phyloP scores from a whole-genome alignment of 129 eudicot genomes.

The Flaveria robusta region DNA sequence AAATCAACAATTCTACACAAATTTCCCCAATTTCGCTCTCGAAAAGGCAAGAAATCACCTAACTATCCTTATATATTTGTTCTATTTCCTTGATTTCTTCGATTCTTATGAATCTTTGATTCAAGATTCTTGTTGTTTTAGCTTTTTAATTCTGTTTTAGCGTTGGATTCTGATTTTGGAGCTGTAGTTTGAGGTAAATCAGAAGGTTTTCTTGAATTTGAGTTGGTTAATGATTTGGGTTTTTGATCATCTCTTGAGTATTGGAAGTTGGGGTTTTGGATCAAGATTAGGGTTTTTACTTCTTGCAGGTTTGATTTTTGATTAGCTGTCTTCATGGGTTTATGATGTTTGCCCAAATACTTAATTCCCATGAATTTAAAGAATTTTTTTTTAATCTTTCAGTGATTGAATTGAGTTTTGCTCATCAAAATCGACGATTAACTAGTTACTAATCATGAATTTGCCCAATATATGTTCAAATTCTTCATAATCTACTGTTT shows the following conservation, averaged over 20 bases:
- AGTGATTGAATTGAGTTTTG: neutral
- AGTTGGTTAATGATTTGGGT: conserved; percentile 5
- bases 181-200: conserved; percentile 29
- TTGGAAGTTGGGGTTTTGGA: conserved; percentile 4
- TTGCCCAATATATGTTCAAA: no score
- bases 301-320: conserved; percentile 20
- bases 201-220: neutral
- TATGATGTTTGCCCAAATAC: conserved; percentile 8
- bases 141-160: neutral
- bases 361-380: conserved; percentile 17
- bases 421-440: conserved; percentile 4
- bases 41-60: conserved; percentile 37
- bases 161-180: conserved; percentile 20
- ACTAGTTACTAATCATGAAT: neutral
- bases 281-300: conserved; percentile 26
- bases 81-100: conserved; percentile 22
- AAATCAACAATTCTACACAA: conserved; percentile 2
- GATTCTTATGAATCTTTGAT: conserved; percentile 21
- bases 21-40: conserved; percentile 19
- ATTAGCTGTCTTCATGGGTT: conserved; percentile 15
- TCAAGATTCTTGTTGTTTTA: neutral
- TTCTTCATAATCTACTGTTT: neutral
- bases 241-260: conserved; percentile 4
- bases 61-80: conserved; percentile 15
- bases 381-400: neutral